Percentiles rank a stretch among this genome's conserved stretches.
Conservation (phyloP, 805 yeast genomes). For the Monosporozyma aerobia region DNA sequence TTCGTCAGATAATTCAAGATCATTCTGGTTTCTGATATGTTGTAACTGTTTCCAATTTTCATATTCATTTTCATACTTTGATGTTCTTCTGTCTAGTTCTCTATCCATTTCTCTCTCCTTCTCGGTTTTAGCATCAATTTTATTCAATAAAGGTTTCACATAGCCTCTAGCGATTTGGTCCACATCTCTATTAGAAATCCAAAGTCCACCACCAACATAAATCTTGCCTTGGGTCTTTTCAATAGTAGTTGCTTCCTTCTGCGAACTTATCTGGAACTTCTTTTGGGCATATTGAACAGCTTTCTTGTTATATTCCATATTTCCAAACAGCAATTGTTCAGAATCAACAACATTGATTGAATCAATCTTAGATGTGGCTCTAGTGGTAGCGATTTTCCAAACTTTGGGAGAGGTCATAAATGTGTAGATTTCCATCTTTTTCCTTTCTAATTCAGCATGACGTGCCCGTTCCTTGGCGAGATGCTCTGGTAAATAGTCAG, state of each 20-base stretch:
- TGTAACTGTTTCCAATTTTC: slow-evolving; percentile 35
- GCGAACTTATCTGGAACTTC: background rate
- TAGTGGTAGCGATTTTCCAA: slow-evolving; percentile 37
- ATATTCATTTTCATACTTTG: slow-evolving; percentile 32
- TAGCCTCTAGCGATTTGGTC: slow-evolving; percentile 68
- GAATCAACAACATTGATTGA: background rate
- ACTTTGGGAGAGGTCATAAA: slow-evolving; percentile 30
- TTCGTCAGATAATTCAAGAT: slow-evolving; percentile 32
- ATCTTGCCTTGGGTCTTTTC: slow-evolving; percentile 37
- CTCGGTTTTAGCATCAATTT: slow-evolving; percentile 59
- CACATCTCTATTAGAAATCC: slow-evolving; percentile 65
- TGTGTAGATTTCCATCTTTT: slow-evolving; percentile 2
- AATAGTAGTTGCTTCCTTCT: slow-evolving; percentile 45
- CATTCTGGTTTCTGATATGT: slow-evolving; percentile 31
- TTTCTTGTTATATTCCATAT: slow-evolving; percentile 52
- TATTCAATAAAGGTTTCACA: slow-evolving; percentile 75
- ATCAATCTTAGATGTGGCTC: background rate
- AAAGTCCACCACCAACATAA: slow-evolving; percentile 81
- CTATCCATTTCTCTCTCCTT: slow-evolving; percentile 55
- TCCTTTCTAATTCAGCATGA: slow-evolving; percentile 33
- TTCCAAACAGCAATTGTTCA: slow-evolving; percentile 17
- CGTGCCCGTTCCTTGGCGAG: slow-evolving; percentile 20
- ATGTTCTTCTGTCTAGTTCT: slow-evolving; percentile 31
- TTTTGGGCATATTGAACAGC: slow-evolving; percentile 61
- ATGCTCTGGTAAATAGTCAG: slow-evolving; percentile 17